Evolutionary conservation across 257 asterid species (phyloP).

Genomic region (Nicotiana noctiflora): DNA sequence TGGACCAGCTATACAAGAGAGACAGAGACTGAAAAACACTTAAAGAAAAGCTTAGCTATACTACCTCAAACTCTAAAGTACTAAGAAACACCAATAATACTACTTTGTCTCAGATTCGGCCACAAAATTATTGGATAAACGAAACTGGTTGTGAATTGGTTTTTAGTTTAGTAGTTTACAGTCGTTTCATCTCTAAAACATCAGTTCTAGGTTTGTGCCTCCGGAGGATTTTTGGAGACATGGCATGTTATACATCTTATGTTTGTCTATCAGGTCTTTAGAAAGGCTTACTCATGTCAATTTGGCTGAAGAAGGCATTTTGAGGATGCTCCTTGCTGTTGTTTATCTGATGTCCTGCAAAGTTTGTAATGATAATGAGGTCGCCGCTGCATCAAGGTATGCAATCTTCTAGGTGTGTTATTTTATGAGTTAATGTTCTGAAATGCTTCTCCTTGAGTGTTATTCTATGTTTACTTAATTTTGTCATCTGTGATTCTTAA

Average conservation of each 20-base stretch:
- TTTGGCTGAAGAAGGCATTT: conserved; percentile 84
- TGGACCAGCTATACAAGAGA: neutral
- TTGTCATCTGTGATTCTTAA: neutral
- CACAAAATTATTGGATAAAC: neutral
- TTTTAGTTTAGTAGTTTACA: neutral
- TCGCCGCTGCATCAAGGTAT: conserved; percentile 89
- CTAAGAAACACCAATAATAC: neutral
- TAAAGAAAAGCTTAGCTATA: neutral
- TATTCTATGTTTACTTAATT: neutral
- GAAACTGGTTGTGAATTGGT: neutral
- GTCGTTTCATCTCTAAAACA: conserved; percentile 1
- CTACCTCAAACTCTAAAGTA: neutral
- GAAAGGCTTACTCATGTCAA: conserved; percentile 70
- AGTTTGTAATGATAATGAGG: conserved; percentile 62
- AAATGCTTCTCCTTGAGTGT: neutral
- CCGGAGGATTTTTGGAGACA: neutral
- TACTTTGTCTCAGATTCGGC: neutral
- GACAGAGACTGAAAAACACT: neutral
- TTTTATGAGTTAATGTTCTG: neutral
- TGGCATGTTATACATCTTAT: neutral
- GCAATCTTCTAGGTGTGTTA: conserved; percentile 11
- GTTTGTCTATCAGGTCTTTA: conserved; percentile 63
- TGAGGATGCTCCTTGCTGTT: conserved; percentile 82
- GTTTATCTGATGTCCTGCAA: conserved; percentile 62
- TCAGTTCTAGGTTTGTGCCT: neutral